phyloP scores from a whole-genome alignment of 805 yeast genomes.

The Candida tallmaniae region DNA sequence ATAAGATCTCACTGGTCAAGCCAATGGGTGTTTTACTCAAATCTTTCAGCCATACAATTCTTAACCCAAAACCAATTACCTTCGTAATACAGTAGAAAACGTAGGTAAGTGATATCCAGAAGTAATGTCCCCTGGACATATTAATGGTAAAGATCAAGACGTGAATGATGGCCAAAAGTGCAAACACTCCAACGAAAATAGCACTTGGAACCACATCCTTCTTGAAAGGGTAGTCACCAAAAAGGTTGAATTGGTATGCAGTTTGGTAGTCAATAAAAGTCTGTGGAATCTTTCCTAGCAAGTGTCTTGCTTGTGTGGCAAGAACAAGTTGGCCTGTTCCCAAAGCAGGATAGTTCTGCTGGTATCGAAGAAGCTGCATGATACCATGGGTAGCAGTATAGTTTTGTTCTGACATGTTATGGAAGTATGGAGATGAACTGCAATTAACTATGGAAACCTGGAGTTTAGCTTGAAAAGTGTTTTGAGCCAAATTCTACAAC shows the following conservation, averaged over 20 bases:
- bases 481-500: no score
- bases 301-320: slow-evolving; percentile 24
- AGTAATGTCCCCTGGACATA: slow-evolving; percentile 52
- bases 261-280: slow-evolving; percentile 33
- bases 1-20: slow-evolving; percentile 51
- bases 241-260: slow-evolving; percentile 43
- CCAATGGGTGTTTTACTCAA: slow-evolving; percentile 45
- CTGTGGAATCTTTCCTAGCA: slow-evolving; percentile 40
- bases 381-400: slow-evolving; percentile 28
- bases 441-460: background rate
- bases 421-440: background rate
- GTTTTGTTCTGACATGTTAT: background rate
- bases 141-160: slow-evolving; percentile 44
- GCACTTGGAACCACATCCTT: slow-evolving; percentile 58
- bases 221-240: slow-evolving; percentile 58
- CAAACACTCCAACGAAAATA: slow-evolving; percentile 51
- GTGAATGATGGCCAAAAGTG: slow-evolving; percentile 45
- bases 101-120: slow-evolving; percentile 51
- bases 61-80: slow-evolving; percentile 53
- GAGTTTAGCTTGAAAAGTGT: no score
- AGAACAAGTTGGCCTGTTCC: slow-evolving; percentile 27
- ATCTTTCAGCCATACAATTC: slow-evolving; percentile 58
- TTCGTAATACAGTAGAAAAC: slow-evolving; percentile 50
- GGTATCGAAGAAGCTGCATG: slow-evolving; percentile 23
- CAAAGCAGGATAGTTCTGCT: slow-evolving; percentile 25